Percentiles rank a stretch among this genome's conserved stretches.
phyloP scores from a whole-genome alignment of 2,329 filamentous ascomycete species.

The Cytospora paraplurivora region DNA sequence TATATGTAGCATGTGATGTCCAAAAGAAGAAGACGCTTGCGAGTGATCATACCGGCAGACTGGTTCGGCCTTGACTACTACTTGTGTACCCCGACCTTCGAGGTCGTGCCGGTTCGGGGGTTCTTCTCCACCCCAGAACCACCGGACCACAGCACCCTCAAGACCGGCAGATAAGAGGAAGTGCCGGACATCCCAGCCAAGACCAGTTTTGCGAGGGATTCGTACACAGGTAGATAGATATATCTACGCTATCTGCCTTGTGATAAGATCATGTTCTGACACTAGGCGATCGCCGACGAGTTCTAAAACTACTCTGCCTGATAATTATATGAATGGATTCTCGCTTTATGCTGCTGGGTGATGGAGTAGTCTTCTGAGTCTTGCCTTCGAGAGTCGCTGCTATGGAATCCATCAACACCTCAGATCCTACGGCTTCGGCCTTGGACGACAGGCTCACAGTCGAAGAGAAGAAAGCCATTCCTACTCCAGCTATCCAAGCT shows the following conservation, averaged over 20 bases:
- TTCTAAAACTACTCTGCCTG: neutral
- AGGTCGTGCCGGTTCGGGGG: conserved; percentile 1
- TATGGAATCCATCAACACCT: conserved; percentile 1
- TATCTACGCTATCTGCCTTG: conserved; percentile 4
- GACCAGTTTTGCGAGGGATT: neutral
- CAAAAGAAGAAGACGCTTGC: neutral
- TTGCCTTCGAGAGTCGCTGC: neutral
- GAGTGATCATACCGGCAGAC: conserved; percentile 2
- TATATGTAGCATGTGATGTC: neutral
- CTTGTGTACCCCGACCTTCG: neutral
- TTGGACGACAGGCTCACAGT: conserved; percentile 5
- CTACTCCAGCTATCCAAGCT: neutral
- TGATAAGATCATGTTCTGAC: conserved; percentile 10
- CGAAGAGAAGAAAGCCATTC: conserved; percentile 12
- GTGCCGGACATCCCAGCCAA: conserved; percentile 11
- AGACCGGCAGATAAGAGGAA: conserved; percentile 4
- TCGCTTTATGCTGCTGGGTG: neutral
- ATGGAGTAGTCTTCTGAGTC: neutral
- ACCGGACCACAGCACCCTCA: conserved; percentile 8
- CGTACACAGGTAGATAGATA: neutral
- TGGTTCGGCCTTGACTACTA: conserved; percentile 2
- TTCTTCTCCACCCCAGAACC: conserved; percentile 3
- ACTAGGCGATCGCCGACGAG: neutral
- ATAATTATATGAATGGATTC: neutral
- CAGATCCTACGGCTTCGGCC: neutral